These are phyloP conservation scores for Esteya vermicola DNA, from an alignment of 2,329 filamentous ascomycete genomes.

Conservation along the genomic window DNA sequence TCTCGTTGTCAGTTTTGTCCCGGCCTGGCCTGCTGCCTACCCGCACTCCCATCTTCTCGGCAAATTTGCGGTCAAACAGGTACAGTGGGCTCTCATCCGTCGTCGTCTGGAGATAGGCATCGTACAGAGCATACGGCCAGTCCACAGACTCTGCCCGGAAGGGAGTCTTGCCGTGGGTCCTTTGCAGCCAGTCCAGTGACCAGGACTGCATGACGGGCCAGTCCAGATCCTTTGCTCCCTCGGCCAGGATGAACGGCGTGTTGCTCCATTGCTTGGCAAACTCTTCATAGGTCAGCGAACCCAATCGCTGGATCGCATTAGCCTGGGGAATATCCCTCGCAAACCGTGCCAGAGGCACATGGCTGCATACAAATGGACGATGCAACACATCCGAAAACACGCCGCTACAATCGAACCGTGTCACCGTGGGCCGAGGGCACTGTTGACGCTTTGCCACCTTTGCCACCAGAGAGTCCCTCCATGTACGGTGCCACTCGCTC, in stretches of 20 bases:
- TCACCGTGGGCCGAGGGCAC: conserved; percentile 15
- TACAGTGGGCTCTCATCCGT: conserved; percentile 82
- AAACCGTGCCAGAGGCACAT: conserved; percentile 55
- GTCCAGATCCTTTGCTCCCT: conserved; percentile 59
- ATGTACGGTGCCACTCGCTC: conserved; percentile 75
- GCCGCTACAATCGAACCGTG: conserved; percentile 62
- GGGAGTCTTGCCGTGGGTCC: conserved; percentile 47
- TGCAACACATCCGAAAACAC: conserved; percentile 87
- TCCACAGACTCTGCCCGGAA: conserved; percentile 91
- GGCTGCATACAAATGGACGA: conserved; percentile 77
- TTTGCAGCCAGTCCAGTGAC: conserved; percentile 53
- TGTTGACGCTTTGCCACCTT: conserved; percentile 9
- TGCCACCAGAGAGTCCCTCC: conserved; percentile 63
- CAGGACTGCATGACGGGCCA: conserved; percentile 71
- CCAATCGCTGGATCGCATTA: conserved; percentile 61
- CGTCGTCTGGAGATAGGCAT: conserved; percentile 67
- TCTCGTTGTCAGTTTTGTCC: too few species aligned
- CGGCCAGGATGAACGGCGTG: conserved; percentile 74
- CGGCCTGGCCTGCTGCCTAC: conserved; percentile 41
- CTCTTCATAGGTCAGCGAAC: conserved; percentile 54
- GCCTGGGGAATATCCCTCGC: conserved; percentile 52
- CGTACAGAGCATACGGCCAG: conserved; percentile 73
- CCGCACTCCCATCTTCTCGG: conserved; percentile 65
- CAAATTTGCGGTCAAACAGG: conserved; percentile 79
- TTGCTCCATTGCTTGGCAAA: conserved; percentile 66